phyloP scores from a whole-genome alignment of 306 rosid species.

The Trifolium repens region DNA sequence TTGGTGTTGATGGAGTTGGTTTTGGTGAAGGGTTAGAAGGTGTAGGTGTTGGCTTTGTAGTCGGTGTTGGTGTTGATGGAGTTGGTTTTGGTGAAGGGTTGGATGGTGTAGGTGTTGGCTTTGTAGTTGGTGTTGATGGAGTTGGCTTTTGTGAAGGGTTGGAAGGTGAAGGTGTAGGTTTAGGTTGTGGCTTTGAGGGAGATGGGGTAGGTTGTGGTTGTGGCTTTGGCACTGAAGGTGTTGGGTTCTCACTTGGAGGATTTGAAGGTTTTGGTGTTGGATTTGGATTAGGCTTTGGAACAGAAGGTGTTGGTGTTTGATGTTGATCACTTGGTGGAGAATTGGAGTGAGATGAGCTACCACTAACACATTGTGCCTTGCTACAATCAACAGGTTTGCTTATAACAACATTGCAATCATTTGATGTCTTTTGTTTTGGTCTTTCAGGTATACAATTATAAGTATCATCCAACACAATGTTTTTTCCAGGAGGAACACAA shows the following conservation, averaged over 20 bases:
- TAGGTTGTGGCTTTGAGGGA: background rate
- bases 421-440: slow-evolving; percentile 56
- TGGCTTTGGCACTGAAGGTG: background rate
- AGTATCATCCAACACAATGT: slow-evolving; percentile 44
- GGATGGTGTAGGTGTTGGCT: background rate
- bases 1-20: background rate
- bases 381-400: slow-evolving; percentile 71
- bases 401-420: slow-evolving; percentile 52
- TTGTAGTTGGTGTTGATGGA: background rate
- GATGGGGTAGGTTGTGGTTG: background rate
- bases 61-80: too few species aligned
- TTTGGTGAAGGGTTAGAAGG: background rate
- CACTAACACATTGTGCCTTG: slow-evolving; percentile 54
- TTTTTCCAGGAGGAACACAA: slow-evolving; percentile 52
- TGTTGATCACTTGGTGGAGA: background rate
- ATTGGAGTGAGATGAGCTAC: background rate
- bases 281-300: slow-evolving; percentile 7
- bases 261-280: slow-evolving; percentile 2
- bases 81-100: slow-evolving; percentile 7
- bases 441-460: slow-evolving; percentile 66
- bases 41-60: background rate
- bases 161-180: background rate
- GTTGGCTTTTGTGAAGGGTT: background rate
- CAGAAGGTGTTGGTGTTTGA: slow-evolving; percentile 8
- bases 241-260: slow-evolving; percentile 19